Conservation (phyloP, 441 rosid genomes). For the Francoa sonchifolia region DNA sequence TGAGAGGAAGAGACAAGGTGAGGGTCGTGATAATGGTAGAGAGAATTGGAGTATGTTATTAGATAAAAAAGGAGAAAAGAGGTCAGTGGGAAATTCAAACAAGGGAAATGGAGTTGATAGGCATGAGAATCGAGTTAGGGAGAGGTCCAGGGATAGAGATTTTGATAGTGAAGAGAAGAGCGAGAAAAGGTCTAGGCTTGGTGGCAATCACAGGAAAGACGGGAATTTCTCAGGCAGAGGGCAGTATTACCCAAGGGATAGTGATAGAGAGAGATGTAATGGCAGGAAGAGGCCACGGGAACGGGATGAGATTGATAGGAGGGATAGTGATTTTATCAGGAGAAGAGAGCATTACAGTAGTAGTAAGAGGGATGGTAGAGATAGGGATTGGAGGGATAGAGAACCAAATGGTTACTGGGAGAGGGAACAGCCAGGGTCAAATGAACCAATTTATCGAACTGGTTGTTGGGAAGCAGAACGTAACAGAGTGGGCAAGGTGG, state of each 20-base stretch:
- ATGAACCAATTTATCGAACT: slow-evolving; percentile 55
- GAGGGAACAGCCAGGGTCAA: slow-evolving; percentile 69
- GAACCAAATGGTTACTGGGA: slow-evolving; percentile 91
- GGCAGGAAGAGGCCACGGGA: slow-evolving; percentile 55
- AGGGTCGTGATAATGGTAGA: slow-evolving; percentile 14
- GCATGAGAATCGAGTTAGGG: slow-evolving; percentile 17
- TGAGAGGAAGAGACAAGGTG: slow-evolving; percentile 15
- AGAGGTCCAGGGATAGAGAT: slow-evolving; percentile 22
- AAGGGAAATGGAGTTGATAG: slow-evolving; percentile 28
- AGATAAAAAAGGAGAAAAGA: slow-evolving; percentile 15
- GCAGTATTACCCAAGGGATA: slow-evolving; percentile 28
- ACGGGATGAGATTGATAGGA: slow-evolving; percentile 49
- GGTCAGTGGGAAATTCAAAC: slow-evolving; percentile 9
- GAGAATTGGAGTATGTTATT: background rate
- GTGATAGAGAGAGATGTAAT: slow-evolving; percentile 42
- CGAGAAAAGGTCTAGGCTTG: slow-evolving; percentile 40
- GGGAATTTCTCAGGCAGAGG: slow-evolving; percentile 31
- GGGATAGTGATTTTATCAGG: slow-evolving; percentile 44
- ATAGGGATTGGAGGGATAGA: slow-evolving; percentile 54
- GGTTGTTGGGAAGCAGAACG: slow-evolving; percentile 87
- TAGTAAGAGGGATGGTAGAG: slow-evolving; percentile 47
- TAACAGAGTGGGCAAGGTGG: slow-evolving; percentile 36
- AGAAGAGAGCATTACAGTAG: slow-evolving; percentile 43
- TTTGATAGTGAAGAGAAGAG: slow-evolving; percentile 34
- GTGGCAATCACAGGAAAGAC: slow-evolving; percentile 22